Conservation (phyloP, 768 basidiomycete genomes). For the Russula foetens region DNA sequence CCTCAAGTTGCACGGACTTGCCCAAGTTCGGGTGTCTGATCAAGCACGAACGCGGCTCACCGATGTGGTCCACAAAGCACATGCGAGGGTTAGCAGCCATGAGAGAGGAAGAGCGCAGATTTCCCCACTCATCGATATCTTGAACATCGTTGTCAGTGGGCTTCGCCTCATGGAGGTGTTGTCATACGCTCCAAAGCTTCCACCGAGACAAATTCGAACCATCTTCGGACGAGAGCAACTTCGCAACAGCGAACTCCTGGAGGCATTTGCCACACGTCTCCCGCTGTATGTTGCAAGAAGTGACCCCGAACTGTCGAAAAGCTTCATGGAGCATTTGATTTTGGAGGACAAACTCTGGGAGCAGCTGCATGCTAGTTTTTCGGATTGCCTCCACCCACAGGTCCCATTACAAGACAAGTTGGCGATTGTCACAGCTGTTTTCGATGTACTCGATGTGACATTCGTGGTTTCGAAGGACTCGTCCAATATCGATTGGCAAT, state of each 20-base stretch:
- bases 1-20: background rate
- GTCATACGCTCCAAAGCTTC: background rate
- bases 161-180: background rate
- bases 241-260: background rate
- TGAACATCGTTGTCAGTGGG: background rate
- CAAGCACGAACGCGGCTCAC: background rate
- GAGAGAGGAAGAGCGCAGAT: background rate
- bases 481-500: background rate
- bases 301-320: background rate
- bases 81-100: background rate
- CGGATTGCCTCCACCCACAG: background rate
- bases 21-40: background rate
- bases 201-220: background rate
- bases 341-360: background rate
- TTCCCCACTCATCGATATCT: background rate
- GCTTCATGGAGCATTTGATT: background rate
- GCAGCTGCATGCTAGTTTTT: background rate
- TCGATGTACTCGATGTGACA: background rate
- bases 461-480: background rate
- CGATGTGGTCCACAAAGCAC: background rate
- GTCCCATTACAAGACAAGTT: background rate
- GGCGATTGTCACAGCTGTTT: background rate
- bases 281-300: background rate
- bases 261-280: background rate
- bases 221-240: slow-evolving; percentile 1